Percentiles rank a stretch among this genome's conserved stretches.
Evolutionary conservation across 2,329 filamentous ascomycete species (phyloP).

Genomic region (Zalaria sp.): DNA sequence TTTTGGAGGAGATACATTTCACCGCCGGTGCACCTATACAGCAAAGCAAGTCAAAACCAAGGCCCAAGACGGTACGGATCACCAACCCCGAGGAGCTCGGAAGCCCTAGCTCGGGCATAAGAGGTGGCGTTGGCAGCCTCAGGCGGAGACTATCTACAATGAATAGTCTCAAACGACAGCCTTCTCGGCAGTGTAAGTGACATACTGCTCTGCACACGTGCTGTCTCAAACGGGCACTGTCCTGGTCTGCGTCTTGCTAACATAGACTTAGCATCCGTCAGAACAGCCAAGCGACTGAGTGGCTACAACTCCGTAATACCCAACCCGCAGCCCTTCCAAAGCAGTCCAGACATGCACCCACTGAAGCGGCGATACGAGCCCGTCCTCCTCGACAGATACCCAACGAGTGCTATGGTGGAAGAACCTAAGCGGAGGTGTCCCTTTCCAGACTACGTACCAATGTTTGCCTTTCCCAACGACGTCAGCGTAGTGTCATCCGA

Average conservation of each 20-base stretch:
- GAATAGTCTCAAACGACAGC: conserved; percentile 84
- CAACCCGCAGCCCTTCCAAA: conserved; percentile 75
- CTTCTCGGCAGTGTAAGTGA: conserved; percentile 29
- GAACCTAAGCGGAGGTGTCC: conserved; percentile 66
- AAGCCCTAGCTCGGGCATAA: conserved; percentile 26
- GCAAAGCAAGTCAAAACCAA: conserved; percentile 42
- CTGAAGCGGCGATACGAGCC: conserved; percentile 89
- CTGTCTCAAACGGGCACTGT: neutral
- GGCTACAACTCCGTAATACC: conserved; percentile 99
- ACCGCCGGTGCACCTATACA: conserved; percentile 63
- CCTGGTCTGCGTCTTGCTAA: conserved; percentile 4
- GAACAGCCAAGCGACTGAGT: conserved; percentile 78
- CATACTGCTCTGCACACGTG: neutral
- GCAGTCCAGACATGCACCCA: conserved; percentile 87
- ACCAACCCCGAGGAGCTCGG: conserved; percentile 52
- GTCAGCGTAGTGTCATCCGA: conserved; percentile 94
- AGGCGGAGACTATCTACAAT: conserved; percentile 90
- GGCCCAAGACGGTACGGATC: conserved; percentile 70
- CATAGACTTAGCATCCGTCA: conserved; percentile 54
- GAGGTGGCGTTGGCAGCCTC: conserved; percentile 65
- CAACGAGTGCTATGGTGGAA: conserved; percentile 66
- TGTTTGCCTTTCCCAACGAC: conserved; percentile 98
- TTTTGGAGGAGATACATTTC: conserved; percentile 83
- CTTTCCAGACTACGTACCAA: conserved; percentile 95
- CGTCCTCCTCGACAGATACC: conserved; percentile 88